phyloP scores from a whole-genome alignment of 2,329 filamentous ascomycete genomes.

The Capronia americana region DNA sequence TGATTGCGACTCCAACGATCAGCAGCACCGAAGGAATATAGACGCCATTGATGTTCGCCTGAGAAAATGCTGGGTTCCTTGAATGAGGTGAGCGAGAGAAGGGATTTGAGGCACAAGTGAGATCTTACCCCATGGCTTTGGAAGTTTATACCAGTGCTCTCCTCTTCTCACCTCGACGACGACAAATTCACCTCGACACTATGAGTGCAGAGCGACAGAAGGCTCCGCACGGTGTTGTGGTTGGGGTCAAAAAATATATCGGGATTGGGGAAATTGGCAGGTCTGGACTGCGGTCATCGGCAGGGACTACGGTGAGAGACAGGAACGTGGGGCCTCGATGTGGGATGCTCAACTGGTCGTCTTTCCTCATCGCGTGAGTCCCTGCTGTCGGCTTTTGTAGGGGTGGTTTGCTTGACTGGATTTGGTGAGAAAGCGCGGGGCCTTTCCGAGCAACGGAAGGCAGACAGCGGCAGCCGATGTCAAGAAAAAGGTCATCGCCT shows the following conservation, averaged over 20 bases:
- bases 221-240: constrained; percentile 7
- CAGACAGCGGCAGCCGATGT: neutral
- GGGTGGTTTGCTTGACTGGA: constrained; percentile 2
- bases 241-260: constrained; percentile 24
- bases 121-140: constrained; percentile 24
- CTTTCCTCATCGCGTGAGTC: neutral
- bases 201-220: neutral
- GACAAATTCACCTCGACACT: constrained; percentile 1
- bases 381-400: neutral
- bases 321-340: constrained; percentile 20
- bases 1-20: constrained; percentile 74
- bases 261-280: constrained; percentile 19
- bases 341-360: neutral
- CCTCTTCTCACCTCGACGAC: constrained; percentile 7
- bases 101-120: neutral
- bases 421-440: constrained; percentile 30
- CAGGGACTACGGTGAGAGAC: constrained; percentile 9
- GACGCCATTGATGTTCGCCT: constrained; percentile 74
- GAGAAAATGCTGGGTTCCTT: constrained; percentile 41
- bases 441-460: constrained; percentile 22
- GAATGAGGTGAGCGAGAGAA: constrained; percentile 11
- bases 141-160: constrained; percentile 1
- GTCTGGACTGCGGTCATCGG: constrained; percentile 11
- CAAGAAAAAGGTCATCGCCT: neutral
- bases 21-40: constrained; percentile 83